Evolutionary conservation across 2,329 filamentous ascomycete genomes (phyloP).

Genomic region (Thyridium curvatum): DNA sequence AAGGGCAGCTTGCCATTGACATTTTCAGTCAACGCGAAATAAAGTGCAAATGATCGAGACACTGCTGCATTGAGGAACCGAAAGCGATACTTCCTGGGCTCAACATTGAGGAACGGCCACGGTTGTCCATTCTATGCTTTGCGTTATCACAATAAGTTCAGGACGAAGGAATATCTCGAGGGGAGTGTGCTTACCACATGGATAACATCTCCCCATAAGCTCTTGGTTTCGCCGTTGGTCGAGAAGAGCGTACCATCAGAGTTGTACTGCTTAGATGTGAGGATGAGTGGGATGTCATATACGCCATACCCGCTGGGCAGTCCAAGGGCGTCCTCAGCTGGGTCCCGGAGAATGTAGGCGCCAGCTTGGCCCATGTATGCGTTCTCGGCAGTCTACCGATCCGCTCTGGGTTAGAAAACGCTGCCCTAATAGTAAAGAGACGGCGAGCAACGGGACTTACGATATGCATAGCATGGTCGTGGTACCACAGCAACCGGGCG

Average conservation of each 20-base stretch:
- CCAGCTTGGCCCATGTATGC: slow-evolving; percentile 51
- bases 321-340: slow-evolving; percentile 37
- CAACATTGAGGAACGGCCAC: slow-evolving; percentile 52
- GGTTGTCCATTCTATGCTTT: slow-evolving; percentile 40
- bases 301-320: slow-evolving; percentile 42
- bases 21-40: slow-evolving; percentile 29
- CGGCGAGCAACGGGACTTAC: slow-evolving; percentile 10
- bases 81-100: slow-evolving; percentile 55
- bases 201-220: slow-evolving; percentile 50
- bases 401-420: slow-evolving; percentile 6
- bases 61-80: slow-evolving; percentile 45
- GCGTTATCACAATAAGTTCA: slow-evolving; percentile 29
- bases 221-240: slow-evolving; percentile 33
- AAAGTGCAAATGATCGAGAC: slow-evolving; percentile 40
- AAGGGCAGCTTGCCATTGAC: slow-evolving; percentile 31
- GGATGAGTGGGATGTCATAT: slow-evolving; percentile 46
- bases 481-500: slow-evolving; percentile 51
- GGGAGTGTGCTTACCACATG: slow-evolving; percentile 49
- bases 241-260: slow-evolving; percentile 41
- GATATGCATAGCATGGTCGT: slow-evolving; percentile 34
- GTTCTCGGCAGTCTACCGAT: slow-evolving; percentile 41
- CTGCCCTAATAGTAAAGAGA: slow-evolving; percentile 1
- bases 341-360: slow-evolving; percentile 47
- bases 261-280: slow-evolving; percentile 46
- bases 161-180: too few species aligned